Base-by-base conservation (phyloP, 169 alveolate genomes). In the Neospora caninum region DNA sequence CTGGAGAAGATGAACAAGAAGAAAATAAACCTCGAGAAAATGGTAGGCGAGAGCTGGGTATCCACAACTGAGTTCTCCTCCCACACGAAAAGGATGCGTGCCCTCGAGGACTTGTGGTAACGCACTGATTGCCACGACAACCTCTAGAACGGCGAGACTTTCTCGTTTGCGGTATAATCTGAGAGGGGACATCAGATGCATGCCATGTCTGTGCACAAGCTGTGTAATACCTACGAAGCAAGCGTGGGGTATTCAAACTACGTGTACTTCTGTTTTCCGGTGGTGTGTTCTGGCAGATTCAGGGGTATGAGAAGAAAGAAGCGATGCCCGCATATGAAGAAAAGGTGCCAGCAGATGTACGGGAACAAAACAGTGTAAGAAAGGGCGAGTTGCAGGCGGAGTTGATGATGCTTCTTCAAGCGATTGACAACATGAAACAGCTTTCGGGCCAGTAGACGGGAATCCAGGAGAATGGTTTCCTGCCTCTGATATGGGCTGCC, bases 1-100 rank as follows among this genome's bases (percentile, higher is more conserved):
- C 91, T 80, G 58, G 92, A 92, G 78, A 92, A 92, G 83, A 64
- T 92, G 54, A 38, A 58, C 45, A 92, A 92, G 91, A 92, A 92
- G 88, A 36, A 58, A 39, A 73, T 87, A 2, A 92, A 92, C n/a
- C 91, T 92, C 16, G 69, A 82, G 67, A 82, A 82, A 82, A 41
- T 82, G 64, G 89, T 82, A 41, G 36, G 89, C 18, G 29, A n/a
- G 27, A 73, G 36, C 27, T 73, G 43, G 39, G 84, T n/a, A 1
- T 73, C 42, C 0, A n/a, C 84, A n/a, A 6, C 25, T 0, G 31
- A 73, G 2, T 20, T 36, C 42, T 36, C 27, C n/a, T 6, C 84
- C 9, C 29, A 9, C 80, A 69, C 10, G 29, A 9, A 69, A 69
- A 69, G 6, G 29, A 69, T 29, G 80, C 80, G 9, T 29, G 80